Evolutionary conservation across 73 alveolate species (phyloP), one percentile per base, ranked within the genome.

Genomic region (Paramecium sexaurelia): DNA sequence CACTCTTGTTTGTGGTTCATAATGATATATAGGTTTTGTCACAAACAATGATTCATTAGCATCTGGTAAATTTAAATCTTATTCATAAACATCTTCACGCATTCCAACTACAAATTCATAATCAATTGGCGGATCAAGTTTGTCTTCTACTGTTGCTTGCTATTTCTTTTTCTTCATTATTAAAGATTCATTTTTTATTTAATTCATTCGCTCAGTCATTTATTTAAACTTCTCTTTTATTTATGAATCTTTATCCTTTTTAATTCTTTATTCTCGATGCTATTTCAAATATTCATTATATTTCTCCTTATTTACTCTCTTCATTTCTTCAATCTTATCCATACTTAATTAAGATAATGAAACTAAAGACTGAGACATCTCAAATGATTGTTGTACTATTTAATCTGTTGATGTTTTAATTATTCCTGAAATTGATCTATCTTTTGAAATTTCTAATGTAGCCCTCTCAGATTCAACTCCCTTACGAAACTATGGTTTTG

Each of bases 41-140:
- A 95, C 98, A 95, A 95, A 95, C 40, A 95, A 78, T 29, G 96
- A 87, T 87, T 95, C 98, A 84, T 95, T 95, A 29, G 98, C 96
- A 51, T 93, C 96, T 6, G 95, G 95, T 26, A 95, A 56, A 84
- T 37, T 55, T 7, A 68, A n/a, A 43, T 68, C 55, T 40, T 69
- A 13, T 33, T 88, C 94, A 19, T 68, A 51, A 20, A 57, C 87
- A 24, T 51, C 86, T 7, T 88, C 94, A 4, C 19, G 17, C 94
- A 88, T 88, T 9, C 94, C 94, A 5, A 88, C 94, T 32, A 45
- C 94, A 88, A 68, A 88, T 51, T 88, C 94, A 69, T 88, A 88
- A 88, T 88, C 94, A 68, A 88, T 88, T 6, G 94, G 94, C 0
- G 84, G 73, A 10, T 85, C 84, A 15, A 27, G 75, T 86, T 57